Percentiles rank a stretch among this genome's conserved stretches.
Conservation (phyloP, 2,329 filamentous ascomycete species). For the Aureobasidium sp. region DNA sequence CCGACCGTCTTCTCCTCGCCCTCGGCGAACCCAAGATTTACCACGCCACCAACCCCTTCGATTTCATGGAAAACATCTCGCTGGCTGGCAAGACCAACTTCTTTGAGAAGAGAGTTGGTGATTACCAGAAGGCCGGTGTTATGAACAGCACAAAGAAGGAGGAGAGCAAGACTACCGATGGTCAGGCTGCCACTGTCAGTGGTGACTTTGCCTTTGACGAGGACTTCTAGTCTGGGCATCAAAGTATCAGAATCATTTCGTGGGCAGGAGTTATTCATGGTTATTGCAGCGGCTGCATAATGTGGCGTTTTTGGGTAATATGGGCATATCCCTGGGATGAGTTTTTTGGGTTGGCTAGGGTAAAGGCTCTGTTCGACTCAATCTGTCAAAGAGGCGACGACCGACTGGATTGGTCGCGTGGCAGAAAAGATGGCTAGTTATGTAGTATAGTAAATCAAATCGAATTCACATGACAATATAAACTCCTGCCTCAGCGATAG, state of each 20-base stretch:
- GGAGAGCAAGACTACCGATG: conserved; percentile 42
- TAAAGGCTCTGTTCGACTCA: conserved; percentile 6
- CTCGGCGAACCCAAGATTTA: conserved; percentile 94
- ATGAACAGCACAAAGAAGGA: conserved; percentile 81
- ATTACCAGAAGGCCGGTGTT: conserved; percentile 99
- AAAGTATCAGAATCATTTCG: not conserved
- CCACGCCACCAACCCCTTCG: conserved; percentile 90
- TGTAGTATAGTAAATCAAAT: conserved; percentile 4
- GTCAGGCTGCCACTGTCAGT: conserved; percentile 39
- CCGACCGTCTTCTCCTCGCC: conserved; percentile 84
- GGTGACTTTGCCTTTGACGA: conserved; percentile 92
- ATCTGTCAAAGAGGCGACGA: not conserved
- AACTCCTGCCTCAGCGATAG: not conserved
- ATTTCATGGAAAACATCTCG: conserved; percentile 99
- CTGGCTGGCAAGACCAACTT: conserved; percentile 99
- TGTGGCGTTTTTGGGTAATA: conserved; percentile 12
- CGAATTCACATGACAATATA: not conserved
- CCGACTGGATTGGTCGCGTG: not conserved
- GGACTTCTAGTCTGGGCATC: conserved; percentile 66
- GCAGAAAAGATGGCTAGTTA: not conserved
- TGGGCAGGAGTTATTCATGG: conserved; percentile 1
- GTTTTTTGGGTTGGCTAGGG: not conserved
- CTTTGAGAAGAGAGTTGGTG: conserved; percentile 99
- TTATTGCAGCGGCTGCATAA: conserved; percentile 12
- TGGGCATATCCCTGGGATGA: conserved; percentile 8